Percentiles rank a stretch among this genome's conserved stretches.
phyloP scores from a whole-genome alignment of 2,329 filamentous ascomycete species.

The Immersiporthe knoxdaviesiana region DNA sequence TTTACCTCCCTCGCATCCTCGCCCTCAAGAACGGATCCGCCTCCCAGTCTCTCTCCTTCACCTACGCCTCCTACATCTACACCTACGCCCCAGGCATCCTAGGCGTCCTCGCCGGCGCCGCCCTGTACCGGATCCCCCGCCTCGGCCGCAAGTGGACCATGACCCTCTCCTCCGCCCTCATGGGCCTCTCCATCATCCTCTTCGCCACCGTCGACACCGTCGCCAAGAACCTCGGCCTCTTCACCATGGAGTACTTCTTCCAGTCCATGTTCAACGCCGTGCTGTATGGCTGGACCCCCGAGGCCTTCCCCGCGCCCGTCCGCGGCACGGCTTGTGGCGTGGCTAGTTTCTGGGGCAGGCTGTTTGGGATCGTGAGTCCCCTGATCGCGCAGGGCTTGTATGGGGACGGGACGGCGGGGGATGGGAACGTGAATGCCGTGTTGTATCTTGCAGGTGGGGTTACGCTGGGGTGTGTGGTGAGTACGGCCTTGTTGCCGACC shows the following conservation, averaged over 20 bases:
- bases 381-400: conserved; percentile 54
- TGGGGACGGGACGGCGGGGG: conserved; percentile 34
- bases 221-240: conserved; percentile 51
- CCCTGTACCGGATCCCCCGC: conserved; percentile 46
- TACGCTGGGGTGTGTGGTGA: conserved; percentile 55
- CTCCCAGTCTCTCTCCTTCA: conserved; percentile 47
- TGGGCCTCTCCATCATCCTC: conserved; percentile 49
- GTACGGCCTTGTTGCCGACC: conserved; percentile 52
- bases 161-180: conserved; percentile 46
- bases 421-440: conserved; percentile 50
- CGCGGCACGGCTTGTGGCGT: conserved; percentile 57
- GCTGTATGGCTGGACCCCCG: conserved; percentile 55
- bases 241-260: conserved; percentile 57
- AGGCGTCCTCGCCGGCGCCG: conserved; percentile 52
- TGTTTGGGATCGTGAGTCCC: conserved; percentile 62
- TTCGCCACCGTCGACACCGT: conserved; percentile 49
- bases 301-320: conserved; percentile 54
- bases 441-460: conserved; percentile 60
- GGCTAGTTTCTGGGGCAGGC: conserved; percentile 60
- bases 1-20: conserved; percentile 53
- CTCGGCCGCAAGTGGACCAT: conserved; percentile 45
- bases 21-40: conserved; percentile 54
- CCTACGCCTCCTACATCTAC: conserved; percentile 57
- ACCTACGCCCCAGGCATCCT: conserved; percentile 57
- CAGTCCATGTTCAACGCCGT: conserved; percentile 56